Evolutionary conservation across 2,329 filamentous ascomycete genomes (phyloP).

Genomic region (Trichoderma afroharzianum): DNA sequence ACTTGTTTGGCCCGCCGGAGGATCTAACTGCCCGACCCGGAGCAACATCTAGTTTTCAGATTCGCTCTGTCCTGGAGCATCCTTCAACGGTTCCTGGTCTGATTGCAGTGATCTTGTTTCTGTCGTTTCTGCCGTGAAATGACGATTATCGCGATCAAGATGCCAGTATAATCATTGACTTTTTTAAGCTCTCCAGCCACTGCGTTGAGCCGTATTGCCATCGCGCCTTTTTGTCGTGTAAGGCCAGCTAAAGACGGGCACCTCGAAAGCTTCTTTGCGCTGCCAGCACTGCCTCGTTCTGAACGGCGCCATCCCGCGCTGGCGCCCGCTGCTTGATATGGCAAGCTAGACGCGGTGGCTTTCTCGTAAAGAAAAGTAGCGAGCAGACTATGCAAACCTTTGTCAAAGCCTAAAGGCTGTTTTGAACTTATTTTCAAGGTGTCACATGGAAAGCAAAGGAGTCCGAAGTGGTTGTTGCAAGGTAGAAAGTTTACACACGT

Average conservation of each 20-base stretch:
- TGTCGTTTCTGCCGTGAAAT: background rate
- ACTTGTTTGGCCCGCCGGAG: constrained; percentile 3
- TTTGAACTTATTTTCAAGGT: background rate
- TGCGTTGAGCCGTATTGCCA: background rate
- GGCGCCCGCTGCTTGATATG: background rate
- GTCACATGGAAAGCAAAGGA: background rate
- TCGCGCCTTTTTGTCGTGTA: background rate
- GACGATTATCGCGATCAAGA: background rate
- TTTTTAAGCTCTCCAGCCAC: background rate
- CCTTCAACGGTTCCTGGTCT: background rate
- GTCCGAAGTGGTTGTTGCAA: background rate
- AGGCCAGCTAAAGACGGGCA: background rate
- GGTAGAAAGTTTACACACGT: background rate
- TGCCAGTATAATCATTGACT: background rate
- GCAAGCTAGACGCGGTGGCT: background rate
- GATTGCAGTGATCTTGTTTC: background rate
- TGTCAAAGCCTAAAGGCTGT: background rate
- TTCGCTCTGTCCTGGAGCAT: background rate
- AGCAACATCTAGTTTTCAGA: background rate
- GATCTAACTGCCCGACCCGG: constrained; percentile 14
- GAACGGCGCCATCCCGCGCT: constrained; percentile 4
- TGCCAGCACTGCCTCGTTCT: background rate
- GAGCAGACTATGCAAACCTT: background rate
- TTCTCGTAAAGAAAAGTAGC: background rate
- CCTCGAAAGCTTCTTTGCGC: background rate